Conservation (phyloP, 805 yeast genomes). For the Kluyveromyces dobzhanskii region DNA sequence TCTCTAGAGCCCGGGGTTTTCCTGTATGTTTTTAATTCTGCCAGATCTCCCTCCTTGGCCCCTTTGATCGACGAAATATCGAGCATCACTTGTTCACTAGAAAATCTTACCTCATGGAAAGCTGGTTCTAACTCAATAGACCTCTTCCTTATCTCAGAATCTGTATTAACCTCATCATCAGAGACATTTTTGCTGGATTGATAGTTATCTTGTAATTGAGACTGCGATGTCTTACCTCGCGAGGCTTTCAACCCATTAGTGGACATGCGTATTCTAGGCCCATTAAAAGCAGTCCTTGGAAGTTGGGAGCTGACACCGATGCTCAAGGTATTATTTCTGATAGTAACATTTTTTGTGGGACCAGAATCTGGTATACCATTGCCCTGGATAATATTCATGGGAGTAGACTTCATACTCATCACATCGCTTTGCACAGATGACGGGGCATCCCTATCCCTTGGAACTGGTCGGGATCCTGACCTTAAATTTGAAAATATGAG, state of each 20-base stretch:
- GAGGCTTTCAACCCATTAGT: conserved; percentile 1
- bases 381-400: not conserved
- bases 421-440: not conserved
- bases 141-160: conserved; percentile 5
- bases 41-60: conserved; percentile 64
- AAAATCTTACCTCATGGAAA: conserved; percentile 60
- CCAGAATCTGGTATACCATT: not conserved
- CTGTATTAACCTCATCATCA: not conserved
- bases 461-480: not conserved
- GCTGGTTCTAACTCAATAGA: conserved; percentile 18
- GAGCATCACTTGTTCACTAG: conserved; percentile 51
- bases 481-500: conserved; percentile 2
- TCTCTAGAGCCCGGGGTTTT: conserved; percentile 16
- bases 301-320: conserved; percentile 6
- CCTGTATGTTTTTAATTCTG: conserved; percentile 51
- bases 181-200: not conserved
- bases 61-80: conserved; percentile 55
- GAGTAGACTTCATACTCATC: not conserved
- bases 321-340: conserved; percentile 8
- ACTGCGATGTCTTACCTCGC: not conserved
- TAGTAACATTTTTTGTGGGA: conserved; percentile 6
- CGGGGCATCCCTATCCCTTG: not conserved
- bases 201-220: not conserved
- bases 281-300: not conserved
- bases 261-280: conserved; percentile 1